These are phyloP conservation scores for Cardamine chenopodiifolia DNA, from an alignment of 345 rosid genomes.

Conservation along the genomic window DNA sequence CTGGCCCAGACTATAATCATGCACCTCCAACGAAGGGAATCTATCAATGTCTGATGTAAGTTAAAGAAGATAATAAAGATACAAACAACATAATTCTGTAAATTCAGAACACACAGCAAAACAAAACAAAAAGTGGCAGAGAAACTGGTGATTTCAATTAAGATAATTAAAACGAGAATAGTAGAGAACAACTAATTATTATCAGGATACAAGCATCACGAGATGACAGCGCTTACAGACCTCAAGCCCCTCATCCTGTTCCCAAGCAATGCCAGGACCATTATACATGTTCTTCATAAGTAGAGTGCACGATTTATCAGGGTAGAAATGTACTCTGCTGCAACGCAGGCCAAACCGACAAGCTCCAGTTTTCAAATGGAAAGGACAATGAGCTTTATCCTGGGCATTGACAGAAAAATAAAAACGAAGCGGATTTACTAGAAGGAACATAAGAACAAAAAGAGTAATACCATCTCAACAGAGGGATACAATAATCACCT, in stretches of 20 bases:
- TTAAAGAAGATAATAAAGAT: constrained; percentile 55
- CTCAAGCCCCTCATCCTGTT: constrained; percentile 99
- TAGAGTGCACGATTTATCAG: constrained; percentile 78
- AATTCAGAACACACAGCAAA: constrained; percentile 24
- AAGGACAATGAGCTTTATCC: constrained; percentile 99
- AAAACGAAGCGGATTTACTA: background rate
- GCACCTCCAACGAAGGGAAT: constrained; percentile 54
- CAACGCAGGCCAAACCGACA: constrained; percentile 97
- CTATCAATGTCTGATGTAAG: constrained; percentile 60
- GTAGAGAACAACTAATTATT: constrained; percentile 16
- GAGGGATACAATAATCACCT: constrained; percentile 47
- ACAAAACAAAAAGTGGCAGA: constrained; percentile 24
- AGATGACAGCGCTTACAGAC: constrained; percentile 85
- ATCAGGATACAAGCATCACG: constrained; percentile 86
- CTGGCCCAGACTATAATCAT: constrained; percentile 50
- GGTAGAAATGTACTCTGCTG: constrained; percentile 95
- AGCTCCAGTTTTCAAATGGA: constrained; percentile 93
- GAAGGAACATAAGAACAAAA: constrained; percentile 5
- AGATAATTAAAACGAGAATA: background rate
- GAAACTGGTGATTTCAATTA: background rate
- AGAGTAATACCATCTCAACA: constrained; percentile 4
- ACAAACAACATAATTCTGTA: constrained; percentile 10
- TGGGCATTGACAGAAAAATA: constrained; percentile 31
- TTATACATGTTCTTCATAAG: constrained; percentile 94
- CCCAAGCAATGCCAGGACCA: constrained; percentile 96